These are phyloP conservation scores for Daldinia sp. DNA, from an alignment of 2,329 filamentous ascomycete species.

Conservation along the genomic window DNA sequence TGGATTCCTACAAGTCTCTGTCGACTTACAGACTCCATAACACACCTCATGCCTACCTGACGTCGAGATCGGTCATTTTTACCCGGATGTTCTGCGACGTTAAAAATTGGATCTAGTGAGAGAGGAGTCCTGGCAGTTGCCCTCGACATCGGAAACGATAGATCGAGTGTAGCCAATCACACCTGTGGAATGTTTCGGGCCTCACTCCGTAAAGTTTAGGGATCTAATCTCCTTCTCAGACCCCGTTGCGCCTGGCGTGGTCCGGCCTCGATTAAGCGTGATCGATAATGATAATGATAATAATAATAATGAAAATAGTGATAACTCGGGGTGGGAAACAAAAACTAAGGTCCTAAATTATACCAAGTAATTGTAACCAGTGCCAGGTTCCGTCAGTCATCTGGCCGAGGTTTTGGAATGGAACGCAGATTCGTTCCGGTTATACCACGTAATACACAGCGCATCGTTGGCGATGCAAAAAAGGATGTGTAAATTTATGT, in stretches of 20 bases:
- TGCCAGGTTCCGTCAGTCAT: conserved; percentile 15
- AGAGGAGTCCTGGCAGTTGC: conserved; percentile 22
- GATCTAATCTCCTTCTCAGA: conserved; percentile 34
- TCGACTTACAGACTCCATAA: conserved; percentile 33
- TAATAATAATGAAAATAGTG: not conserved
- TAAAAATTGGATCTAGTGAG: conserved; percentile 26
- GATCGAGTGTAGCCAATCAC: conserved; percentile 39
- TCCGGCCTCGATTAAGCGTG: conserved; percentile 31
- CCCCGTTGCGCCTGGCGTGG: conserved; percentile 19
- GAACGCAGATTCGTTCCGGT: conserved; percentile 21
- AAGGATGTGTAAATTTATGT: conserved; percentile 1
- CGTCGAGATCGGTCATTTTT: conserved; percentile 34
- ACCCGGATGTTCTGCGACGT: conserved; percentile 27
- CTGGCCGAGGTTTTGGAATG: conserved; percentile 18
- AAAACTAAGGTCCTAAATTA: conserved; percentile 11
- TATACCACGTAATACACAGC: conserved; percentile 29
- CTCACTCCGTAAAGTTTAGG: conserved; percentile 34
- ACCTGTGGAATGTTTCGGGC: conserved; percentile 33
- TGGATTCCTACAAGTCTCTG: conserved; percentile 32
- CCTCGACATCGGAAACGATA: conserved; percentile 35
- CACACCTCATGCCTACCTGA: conserved; percentile 26
- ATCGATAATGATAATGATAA: conserved; percentile 1
- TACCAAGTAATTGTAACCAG: conserved; percentile 16
- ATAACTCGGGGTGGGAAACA: conserved; percentile 19
- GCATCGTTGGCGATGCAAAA: conserved; percentile 27